Percentiles rank a stretch among this genome's conserved stretches.
Evolutionary conservation across 371 early-diverging fungal genomes (phyloP).

Genomic region (Nematocida ausubeli): DNA sequence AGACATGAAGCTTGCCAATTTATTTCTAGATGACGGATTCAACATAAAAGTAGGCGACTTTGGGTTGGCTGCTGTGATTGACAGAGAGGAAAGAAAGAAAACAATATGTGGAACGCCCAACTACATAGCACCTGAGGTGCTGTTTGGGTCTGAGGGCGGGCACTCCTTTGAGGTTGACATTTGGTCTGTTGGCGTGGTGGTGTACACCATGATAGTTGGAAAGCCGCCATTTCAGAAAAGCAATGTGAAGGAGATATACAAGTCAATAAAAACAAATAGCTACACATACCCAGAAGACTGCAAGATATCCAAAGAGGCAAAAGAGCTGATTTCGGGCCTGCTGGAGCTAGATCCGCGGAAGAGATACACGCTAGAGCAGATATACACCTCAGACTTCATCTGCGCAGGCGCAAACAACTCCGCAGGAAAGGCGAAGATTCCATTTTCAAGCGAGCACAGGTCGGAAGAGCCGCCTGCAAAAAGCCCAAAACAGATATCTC

Average conservation of each 20-base stretch:
- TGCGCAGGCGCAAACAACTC: not conserved
- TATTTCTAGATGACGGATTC: constrained; percentile 78
- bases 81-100: constrained; percentile 68
- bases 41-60: constrained; percentile 90
- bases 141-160: constrained; percentile 75
- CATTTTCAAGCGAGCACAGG: not conserved
- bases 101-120: constrained; percentile 96
- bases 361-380: constrained; percentile 70
- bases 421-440: not conserved
- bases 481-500: not conserved
- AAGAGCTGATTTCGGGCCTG: constrained; percentile 74
- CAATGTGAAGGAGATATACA: constrained; percentile 76
- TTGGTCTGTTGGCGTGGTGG: constrained; percentile 91
- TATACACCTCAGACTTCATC: constrained; percentile 59
- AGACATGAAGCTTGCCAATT: constrained; percentile 90
- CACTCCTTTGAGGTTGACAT: constrained; percentile 93
- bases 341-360: constrained; percentile 74
- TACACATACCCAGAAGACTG: constrained; percentile 76
- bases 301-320: constrained; percentile 72
- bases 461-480: not conserved
- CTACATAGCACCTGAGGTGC: constrained; percentile 93
- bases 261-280: constrained; percentile 73
- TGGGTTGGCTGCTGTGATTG: constrained; percentile 76
- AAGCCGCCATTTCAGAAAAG: constrained; percentile 87
- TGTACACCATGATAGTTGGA: constrained; percentile 81